Base-by-base conservation (phyloP, 2,329 filamentous ascomycete species). In the Periconia sp. region DNA sequence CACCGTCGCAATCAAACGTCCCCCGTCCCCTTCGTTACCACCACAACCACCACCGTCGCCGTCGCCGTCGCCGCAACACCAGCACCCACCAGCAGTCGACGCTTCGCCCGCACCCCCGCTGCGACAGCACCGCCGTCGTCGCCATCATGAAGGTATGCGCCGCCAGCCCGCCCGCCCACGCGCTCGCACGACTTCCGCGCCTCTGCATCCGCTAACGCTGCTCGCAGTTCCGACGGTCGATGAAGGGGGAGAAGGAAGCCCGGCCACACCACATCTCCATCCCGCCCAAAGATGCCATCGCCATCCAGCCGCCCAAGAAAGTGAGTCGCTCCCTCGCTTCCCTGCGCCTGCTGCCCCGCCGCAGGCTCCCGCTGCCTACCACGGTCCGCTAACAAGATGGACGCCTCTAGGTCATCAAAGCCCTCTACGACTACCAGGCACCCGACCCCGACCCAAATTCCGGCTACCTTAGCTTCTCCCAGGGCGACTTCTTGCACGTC, bases 401-500 rank as follows among this genome's bases (percentile, higher is more conserved):
- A 37, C 33, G 48, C 50, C 52, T 49, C 33, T 63, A 96, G 92
- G 92, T 99, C 48, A 99, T 99, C 71, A 91, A 92, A 78, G 94
- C 94, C 21, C 86, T 96, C 46, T 96, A 95, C 79, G 89, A 95
- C 70, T 96, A 95, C 79, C 89, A 95, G 63, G 88, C 91, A 46
- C 83, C 84, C 48, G 75, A 76, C 38, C 71, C 75, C 47, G 74
- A 75, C 39, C 87, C 92, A 68, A 86, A 53, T 44, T 67, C 72
- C 33, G 63, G 59, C 50, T 77, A 96, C 75, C 79, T 99, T 61
- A 87, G 88, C 68, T 99, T 99, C 73, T 90, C 86, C 55, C 88
- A 90, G 68, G 94, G 94, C 65, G 94, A 99, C 71, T 99, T 97
- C 72, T 94, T 99, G 70, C 92, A 97, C 76, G 94, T 99, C 54